A percentile compares a stretch with the other conserved stretches of the same genome.
Conservation (phyloP, 805 yeast species). For the Saccharomycopsis amapae region DNA sequence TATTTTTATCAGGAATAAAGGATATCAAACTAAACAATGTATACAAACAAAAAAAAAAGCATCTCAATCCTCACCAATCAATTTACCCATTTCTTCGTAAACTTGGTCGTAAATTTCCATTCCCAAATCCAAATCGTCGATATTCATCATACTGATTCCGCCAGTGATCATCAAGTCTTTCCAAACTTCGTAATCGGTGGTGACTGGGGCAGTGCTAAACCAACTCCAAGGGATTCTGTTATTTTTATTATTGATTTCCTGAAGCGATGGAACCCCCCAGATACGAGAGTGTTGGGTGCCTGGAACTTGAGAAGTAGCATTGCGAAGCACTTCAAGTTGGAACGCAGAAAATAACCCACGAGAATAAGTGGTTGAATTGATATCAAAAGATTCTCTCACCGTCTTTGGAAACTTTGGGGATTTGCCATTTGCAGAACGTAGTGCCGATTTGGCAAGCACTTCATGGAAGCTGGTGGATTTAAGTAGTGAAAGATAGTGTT, state of each 20-base stretch:
- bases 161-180: constrained; percentile 14
- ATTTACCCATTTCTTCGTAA: not conserved
- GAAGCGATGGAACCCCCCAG: constrained; percentile 11
- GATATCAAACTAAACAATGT: too few relatives aligned
- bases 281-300: constrained; percentile 2
- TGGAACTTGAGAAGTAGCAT: not conserved
- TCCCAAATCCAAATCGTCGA: constrained; percentile 18
- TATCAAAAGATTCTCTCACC: too few relatives aligned
- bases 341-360: not conserved
- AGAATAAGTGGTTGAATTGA: not conserved
- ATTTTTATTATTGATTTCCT: not conserved
- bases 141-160: constrained; percentile 17
- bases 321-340: not conserved
- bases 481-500: not conserved
- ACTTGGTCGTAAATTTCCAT: constrained; percentile 9
- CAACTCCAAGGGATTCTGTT: too few relatives aligned
- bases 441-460: not conserved
- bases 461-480: constrained; percentile 4
- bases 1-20: too few relatives aligned
- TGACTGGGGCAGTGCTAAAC: too few relatives aligned
- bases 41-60: not conserved
- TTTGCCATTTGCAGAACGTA: not conserved
- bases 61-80: not conserved
- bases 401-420: not conserved
- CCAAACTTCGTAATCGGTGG: constrained; percentile 6